Conservation (phyloP, 73 alveolate genomes). For the Stentor coeruleus region DNA sequence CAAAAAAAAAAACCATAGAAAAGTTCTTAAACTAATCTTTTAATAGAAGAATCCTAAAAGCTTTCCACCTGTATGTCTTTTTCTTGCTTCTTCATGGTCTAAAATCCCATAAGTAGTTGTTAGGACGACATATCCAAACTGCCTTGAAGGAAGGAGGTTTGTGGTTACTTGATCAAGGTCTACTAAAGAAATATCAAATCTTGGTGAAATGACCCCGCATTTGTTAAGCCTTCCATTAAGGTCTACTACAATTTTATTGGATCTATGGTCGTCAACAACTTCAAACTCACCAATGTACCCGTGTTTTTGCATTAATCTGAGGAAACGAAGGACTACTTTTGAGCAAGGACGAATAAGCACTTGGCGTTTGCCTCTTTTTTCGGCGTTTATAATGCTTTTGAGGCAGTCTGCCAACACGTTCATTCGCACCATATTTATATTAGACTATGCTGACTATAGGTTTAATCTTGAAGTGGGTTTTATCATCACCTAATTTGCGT, state of each 20-base stretch:
- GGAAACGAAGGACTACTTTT: slow-evolving; percentile 91
- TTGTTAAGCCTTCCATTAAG: slow-evolving; percentile 90
- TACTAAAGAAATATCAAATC: slow-evolving; percentile 71
- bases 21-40: too few relatives aligned
- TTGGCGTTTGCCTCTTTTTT: slow-evolving; percentile 79
- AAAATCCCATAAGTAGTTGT: slow-evolving; percentile 88
- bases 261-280: slow-evolving; percentile 94
- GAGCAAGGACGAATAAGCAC: slow-evolving; percentile 91
- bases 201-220: slow-evolving; percentile 97
- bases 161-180: slow-evolving; percentile 73
- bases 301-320: slow-evolving; percentile 82
- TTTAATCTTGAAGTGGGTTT: too few relatives aligned
- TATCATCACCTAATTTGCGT: too few relatives aligned
- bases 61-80: slow-evolving; percentile 95
- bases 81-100: slow-evolving; percentile 91
- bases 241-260: slow-evolving; percentile 91
- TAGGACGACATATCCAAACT: slow-evolving; percentile 87
- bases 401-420: slow-evolving; percentile 88
- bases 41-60: slow-evolving; percentile 96
- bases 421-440: slow-evolving; percentile 81
- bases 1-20: too few relatives aligned
- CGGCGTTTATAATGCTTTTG: slow-evolving; percentile 91
- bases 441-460: too few relatives aligned
- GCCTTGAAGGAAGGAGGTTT: slow-evolving; percentile 90
- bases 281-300: slow-evolving; percentile 95